Evolutionary conservation across 495 filamentous ascomycete species (phyloP).

Genomic region (Cairneyella variabilis): DNA sequence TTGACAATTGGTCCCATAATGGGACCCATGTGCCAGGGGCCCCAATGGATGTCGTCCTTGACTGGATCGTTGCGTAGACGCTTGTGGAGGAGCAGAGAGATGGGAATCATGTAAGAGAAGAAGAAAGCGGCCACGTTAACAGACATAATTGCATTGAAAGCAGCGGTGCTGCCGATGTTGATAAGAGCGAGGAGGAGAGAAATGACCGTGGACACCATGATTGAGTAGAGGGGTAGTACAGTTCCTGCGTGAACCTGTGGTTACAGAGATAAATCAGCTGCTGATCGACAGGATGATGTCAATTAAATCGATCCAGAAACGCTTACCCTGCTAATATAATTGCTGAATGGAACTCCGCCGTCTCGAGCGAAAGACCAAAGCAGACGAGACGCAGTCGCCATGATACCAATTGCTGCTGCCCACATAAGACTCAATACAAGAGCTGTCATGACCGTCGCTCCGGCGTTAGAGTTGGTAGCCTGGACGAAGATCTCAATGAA

Average conservation of each 20-base stretch:
- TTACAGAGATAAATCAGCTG: no score
- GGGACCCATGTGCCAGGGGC: conserved; percentile 45
- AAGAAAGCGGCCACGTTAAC: conserved; percentile 38
- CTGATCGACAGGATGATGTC: background rate
- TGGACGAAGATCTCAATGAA: conserved; percentile 49
- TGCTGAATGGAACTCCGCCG: conserved; percentile 44
- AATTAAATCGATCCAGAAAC: background rate
- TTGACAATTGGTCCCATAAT: conserved; percentile 41
- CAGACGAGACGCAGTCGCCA: conserved; percentile 49
- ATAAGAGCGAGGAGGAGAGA: conserved; percentile 57
- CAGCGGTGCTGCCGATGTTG: conserved; percentile 54
- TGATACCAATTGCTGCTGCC: conserved; percentile 38
- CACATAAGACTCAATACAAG: conserved; percentile 39
- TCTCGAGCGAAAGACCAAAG: conserved; percentile 55
- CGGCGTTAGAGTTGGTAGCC: conserved; percentile 32
- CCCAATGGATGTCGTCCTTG: conserved; percentile 38
- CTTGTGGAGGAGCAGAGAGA: conserved; percentile 24
- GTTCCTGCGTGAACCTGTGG: conserved; percentile 11
- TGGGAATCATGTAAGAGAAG: conserved; percentile 44
- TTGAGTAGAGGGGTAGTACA: conserved; percentile 51
- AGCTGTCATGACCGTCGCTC: conserved; percentile 38
- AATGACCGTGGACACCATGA: conserved; percentile 43
- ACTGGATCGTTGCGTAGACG: conserved; percentile 20
- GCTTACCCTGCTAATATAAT: conserved; percentile 23
- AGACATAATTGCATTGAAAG: conserved; percentile 54